A percentile compares a stretch with the other conserved stretches of the same genome.
Evolutionary conservation across 495 filamentous ascomycete genomes (phyloP).

Genomic region (Xylaria venustula): DNA sequence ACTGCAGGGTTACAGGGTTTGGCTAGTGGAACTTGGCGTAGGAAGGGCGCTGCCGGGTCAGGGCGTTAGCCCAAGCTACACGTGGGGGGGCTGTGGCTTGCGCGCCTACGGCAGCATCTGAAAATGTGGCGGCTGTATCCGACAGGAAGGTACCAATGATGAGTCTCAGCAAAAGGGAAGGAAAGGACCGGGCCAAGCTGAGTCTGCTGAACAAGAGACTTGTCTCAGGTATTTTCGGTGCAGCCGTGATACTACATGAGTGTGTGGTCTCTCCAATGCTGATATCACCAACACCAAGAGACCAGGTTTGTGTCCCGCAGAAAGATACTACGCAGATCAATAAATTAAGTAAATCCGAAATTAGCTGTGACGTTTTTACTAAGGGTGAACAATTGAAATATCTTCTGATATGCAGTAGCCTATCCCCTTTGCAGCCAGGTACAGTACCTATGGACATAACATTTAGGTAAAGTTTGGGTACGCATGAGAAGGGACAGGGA

Average conservation of each 20-base stretch:
- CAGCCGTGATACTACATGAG: neutral
- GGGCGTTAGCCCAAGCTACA: neutral
- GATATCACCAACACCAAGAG: neutral
- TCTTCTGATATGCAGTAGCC: neutral
- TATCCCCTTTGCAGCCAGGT: neutral
- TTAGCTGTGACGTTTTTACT: neutral
- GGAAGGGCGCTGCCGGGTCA: neutral
- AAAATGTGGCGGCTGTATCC: neutral
- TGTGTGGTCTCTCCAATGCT: neutral
- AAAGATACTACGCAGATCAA: too few relatives aligned
- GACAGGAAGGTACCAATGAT: neutral
- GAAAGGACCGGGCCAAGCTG: neutral
- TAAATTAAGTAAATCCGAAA: neutral
- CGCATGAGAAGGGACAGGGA: conserved; percentile 1
- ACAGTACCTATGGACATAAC: neutral
- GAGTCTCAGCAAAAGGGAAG: neutral
- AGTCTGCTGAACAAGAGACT: neutral
- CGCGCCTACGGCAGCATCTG: neutral
- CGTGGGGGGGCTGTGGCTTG: conserved; percentile 9
- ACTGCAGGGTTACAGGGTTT: too few relatives aligned
- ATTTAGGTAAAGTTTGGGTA: neutral
- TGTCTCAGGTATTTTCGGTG: conserved; percentile 8
- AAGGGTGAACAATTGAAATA: too few relatives aligned
- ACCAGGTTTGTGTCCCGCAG: too few relatives aligned
- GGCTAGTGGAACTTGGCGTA: neutral